Evolutionary conservation across 305 asterid species (phyloP).

Genomic region (Rubia balearica): DNA sequence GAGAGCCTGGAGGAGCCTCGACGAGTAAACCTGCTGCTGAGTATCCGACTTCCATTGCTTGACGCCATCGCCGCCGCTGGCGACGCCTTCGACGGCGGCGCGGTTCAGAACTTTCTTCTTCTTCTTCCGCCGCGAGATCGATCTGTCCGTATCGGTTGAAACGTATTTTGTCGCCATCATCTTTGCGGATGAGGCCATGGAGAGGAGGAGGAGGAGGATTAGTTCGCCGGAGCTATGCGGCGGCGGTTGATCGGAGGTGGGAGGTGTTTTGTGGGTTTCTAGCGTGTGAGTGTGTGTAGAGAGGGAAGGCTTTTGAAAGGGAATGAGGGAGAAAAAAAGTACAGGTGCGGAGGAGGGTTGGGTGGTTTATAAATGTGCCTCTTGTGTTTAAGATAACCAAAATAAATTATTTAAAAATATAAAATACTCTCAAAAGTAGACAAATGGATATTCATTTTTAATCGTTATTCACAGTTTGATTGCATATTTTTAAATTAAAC

Average conservation of each 20-base stretch:
- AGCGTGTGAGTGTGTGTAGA: neutral
- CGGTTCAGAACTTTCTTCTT: constrained; percentile 39
- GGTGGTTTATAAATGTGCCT: neutral
- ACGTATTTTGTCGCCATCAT: constrained; percentile 31
- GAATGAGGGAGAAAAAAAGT: neutral
- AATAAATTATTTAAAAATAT: no score
- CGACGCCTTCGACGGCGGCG: neutral
- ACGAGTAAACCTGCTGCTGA: constrained; percentile 78
- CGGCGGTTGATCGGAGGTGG: neutral
- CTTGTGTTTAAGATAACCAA: neutral
- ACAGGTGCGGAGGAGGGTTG: neutral
- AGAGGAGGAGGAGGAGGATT: neutral
- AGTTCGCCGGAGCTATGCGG: neutral
- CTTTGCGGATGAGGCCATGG: constrained; percentile 29
- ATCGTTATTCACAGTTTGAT: no score
- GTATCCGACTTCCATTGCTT: constrained; percentile 74
- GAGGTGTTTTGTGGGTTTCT: neutral
- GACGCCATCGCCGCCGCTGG: constrained; percentile 3
- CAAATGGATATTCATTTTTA: no score
- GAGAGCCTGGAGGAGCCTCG: constrained; percentile 75
- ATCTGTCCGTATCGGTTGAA: constrained; percentile 41
- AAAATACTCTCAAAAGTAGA: no score
- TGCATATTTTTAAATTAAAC: no score
- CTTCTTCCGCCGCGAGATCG: constrained; percentile 43
- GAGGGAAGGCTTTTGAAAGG: neutral